phyloP scores from a whole-genome alignment of 2,329 filamentous ascomycete species.

The Ascochyta rabiei region DNA sequence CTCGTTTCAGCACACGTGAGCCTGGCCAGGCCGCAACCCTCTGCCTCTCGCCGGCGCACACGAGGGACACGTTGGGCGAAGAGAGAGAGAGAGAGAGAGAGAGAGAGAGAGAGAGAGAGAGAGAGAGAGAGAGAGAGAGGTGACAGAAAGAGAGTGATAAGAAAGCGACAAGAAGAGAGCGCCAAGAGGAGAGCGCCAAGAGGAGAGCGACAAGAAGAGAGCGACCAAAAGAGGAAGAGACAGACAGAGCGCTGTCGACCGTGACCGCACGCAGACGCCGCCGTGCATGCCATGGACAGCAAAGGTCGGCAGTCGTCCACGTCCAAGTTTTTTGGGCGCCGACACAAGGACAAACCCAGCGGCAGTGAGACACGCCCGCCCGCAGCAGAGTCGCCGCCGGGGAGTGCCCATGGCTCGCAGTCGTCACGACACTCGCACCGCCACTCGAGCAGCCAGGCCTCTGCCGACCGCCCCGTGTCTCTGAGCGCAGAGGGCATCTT shows the following conservation, averaged over 20 bases:
- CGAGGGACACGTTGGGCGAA: too few species aligned
- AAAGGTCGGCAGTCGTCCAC: conserved; percentile 83
- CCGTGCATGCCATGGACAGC: conserved; percentile 61
- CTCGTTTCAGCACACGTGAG: conserved; percentile 2
- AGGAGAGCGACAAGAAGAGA: too few species aligned
- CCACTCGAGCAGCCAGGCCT: conserved; percentile 55
- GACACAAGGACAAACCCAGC: conserved; percentile 71
- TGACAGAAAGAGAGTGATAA: too few species aligned
- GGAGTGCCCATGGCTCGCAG: conserved; percentile 68
- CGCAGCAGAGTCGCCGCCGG: conserved; percentile 65
- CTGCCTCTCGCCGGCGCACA: too few species aligned
- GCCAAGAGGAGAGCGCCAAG: too few species aligned
- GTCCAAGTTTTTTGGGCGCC: conserved; percentile 85
- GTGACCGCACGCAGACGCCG: background rate
- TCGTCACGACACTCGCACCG: conserved; percentile 71
- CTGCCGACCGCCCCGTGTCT: conserved; percentile 70
- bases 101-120: background rate
- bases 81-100: background rate
- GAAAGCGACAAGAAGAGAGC: too few species aligned
- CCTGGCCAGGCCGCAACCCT: background rate
- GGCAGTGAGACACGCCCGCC: conserved; percentile 51
- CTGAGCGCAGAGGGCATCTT: conserved; percentile 70
- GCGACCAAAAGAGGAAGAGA: too few species aligned
- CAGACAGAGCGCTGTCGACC: too few species aligned
- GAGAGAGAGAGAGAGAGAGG: too few species aligned